Evolutionary conservation across 2,329 filamentous ascomycete species (phyloP).

Genomic region (Stachybotrys elegans): DNA sequence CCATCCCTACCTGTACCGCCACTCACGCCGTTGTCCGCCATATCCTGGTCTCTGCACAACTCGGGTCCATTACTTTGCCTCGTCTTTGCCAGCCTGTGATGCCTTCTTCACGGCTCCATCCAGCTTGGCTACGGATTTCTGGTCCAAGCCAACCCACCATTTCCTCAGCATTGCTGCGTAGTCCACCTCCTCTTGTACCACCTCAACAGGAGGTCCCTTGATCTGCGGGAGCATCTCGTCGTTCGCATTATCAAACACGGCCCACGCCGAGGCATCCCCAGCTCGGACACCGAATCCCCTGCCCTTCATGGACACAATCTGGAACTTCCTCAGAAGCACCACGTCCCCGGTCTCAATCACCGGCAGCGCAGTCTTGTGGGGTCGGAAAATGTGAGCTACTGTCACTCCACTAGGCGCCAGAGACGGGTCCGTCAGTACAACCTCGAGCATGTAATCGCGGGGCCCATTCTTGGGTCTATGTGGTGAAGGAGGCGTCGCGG

Average conservation of each 20-base stretch:
- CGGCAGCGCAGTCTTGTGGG: constrained; percentile 53
- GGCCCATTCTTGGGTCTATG: constrained; percentile 52
- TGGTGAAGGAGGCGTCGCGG: constrained; percentile 43
- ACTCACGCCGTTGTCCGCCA: too few relatives aligned
- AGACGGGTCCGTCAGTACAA: constrained; percentile 53
- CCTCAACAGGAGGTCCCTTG: constrained; percentile 55
- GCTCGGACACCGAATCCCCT: constrained; percentile 52
- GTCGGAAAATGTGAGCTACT: constrained; percentile 54
- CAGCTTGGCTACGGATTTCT: constrained; percentile 39
- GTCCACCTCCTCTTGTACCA: constrained; percentile 41
- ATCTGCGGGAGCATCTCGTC: constrained; percentile 44
- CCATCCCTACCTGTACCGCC: too few relatives aligned
- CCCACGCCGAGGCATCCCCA: constrained; percentile 56
- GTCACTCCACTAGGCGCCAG: constrained; percentile 43
- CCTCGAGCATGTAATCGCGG: constrained; percentile 54
- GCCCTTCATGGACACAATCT: constrained; percentile 46
- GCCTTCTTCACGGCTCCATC: constrained; percentile 38
- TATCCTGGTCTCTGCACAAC: too few relatives aligned
- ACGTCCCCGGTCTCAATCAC: constrained; percentile 51
- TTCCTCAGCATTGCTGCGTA: constrained; percentile 43
- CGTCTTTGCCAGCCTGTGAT: constrained; percentile 20
- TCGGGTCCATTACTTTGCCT: constrained; percentile 15
- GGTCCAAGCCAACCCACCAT: constrained; percentile 46
- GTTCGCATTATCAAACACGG: constrained; percentile 48
- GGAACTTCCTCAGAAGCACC: constrained; percentile 52